Evolutionary conservation across 2,329 filamentous ascomycete genomes (phyloP).

Genomic region (Neopestalotiopsis rosae): DNA sequence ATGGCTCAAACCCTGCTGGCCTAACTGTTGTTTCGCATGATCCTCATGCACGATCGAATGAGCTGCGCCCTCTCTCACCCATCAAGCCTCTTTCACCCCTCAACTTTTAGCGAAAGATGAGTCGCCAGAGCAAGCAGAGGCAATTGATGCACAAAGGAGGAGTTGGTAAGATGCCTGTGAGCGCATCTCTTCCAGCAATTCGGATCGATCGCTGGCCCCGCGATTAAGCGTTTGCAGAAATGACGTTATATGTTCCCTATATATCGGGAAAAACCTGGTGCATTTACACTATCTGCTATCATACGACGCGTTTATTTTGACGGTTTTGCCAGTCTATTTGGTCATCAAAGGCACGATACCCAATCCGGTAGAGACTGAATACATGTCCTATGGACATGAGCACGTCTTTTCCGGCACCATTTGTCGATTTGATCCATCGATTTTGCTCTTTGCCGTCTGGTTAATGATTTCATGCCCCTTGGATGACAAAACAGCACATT

Average conservation of each 20-base stretch:
- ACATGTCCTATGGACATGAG: background rate
- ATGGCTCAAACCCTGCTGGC: slow-evolving; percentile 48
- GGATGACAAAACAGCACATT: slow-evolving; percentile 10
- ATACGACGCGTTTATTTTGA: background rate
- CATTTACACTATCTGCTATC: background rate
- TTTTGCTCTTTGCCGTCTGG: background rate
- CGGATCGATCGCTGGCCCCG: background rate
- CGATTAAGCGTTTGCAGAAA: background rate
- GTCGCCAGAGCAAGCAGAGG: background rate
- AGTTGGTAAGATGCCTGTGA: slow-evolving; percentile 5
- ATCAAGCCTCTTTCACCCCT: slow-evolving; percentile 71
- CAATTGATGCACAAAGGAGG: background rate
- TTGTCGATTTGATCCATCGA: background rate
- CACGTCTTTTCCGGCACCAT: background rate
- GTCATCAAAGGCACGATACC: slow-evolving; percentile 17
- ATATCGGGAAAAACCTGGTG: background rate
- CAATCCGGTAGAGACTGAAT: background rate
- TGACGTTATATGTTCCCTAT: background rate
- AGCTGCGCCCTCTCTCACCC: slow-evolving; percentile 64
- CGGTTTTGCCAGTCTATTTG: slow-evolving; percentile 2
- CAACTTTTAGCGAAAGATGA: slow-evolving; percentile 51
- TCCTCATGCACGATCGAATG: slow-evolving; percentile 41
- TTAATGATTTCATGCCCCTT: slow-evolving; percentile 13
- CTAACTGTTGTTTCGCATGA: slow-evolving; percentile 51
- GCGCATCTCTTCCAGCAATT: slow-evolving; percentile 10